Base-by-base conservation (phyloP, 1,284 basidiomycete genomes). In the Naganishia liquefaciens region DNA sequence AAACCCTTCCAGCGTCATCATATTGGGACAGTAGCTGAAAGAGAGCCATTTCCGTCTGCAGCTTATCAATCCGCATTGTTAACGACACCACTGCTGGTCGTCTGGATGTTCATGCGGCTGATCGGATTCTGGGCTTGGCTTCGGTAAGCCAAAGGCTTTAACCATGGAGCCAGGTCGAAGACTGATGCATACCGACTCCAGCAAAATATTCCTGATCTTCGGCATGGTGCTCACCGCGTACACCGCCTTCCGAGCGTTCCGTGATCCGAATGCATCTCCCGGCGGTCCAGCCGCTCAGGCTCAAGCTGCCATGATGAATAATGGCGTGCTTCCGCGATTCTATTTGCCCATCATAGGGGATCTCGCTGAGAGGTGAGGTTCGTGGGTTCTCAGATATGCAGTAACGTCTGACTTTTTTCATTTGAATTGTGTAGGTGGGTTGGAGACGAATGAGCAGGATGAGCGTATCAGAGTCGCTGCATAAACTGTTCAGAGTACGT, bases 31-130 rank as follows among this genome's bases (percentile, higher is more conserved):
- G 13, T 37, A 37, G 33, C 33, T 37, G 33, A 37, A 37, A 13
- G 33, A 3, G n/a, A 17, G 5, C 0, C 62, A 63, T 27, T 27
- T 19, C 2, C 44, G n/a, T 49, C n/a, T 28, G 11, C 63, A 90
- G 88, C 88, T 46, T 91, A 90, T 73, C 89, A 91, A 77, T 88
- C 88, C 11, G 88, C 88, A 1, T 80, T 91, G 7, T 78, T 89
- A 49, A 85, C 85, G 1, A 85, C 85, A 0, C 88, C 88, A 0
- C 76, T 90, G 7, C 75, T 88, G 49, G 65, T 87, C 37, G 69
- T 87, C 47, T 83, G 86, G 70, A 82, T 90, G 70, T 70, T 89
- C 58, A 80, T 85, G 52, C 82, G 82, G 11, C 70, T 86, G 10
- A 70, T 86, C 27, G 80, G 46, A 81, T 85, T 71, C 80, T 82